Evolutionary conservation across 176 grass and related monocot species (phyloP), one percentile per base, ranked within the genome.

Genomic region (Musa schizocarpa): DNA sequence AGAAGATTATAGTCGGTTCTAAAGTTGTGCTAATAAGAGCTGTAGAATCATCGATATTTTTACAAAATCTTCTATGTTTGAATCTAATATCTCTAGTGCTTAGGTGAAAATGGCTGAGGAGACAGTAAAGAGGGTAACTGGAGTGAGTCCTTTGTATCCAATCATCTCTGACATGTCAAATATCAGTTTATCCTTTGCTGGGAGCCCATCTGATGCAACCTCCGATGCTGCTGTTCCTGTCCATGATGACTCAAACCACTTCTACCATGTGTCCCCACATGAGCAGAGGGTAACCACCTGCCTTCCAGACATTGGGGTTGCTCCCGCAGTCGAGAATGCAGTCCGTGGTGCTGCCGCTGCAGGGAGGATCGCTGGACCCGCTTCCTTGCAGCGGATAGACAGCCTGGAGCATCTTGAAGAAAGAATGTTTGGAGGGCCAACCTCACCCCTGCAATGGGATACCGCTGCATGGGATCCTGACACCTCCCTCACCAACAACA

Each of bases 91-190:
- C 1, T 17, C 12, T 81, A 25, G 7, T 50, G 21, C 82, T 77
- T 85, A 96, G 93, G 89, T 90, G 72, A 92, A 90, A 74, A 87
- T 90, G 82, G 89, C 84, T 6, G 84, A 92, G 54, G 92, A 89
- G 78, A 83, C 80, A 20, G 84, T 89, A 20, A 87, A 87, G 71
- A 85, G 88, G 78, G 56, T 86, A 85, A 92, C 86, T 34, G 84
- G 92, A 49, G 54, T 50, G 67, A 77, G 54, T 53, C 27, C 81
- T 20, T 3, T 82, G 9, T 85, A 83, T 65, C 64, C 77, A 24
- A 62, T 77, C 19, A 72, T 79, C 52, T 74, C 82, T 73, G 84
- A 81, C 68, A 87, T 58, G 52, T 80, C 86, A 29, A 1, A 12
- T 21, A 83, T 81, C 59, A 87, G 55, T 58, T 78, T 68, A 9